Evolutionary conservation across 306 rosid species (phyloP), one percentile per base, ranked within the genome.

Genomic region (Casuarina equisetifolia): DNA sequence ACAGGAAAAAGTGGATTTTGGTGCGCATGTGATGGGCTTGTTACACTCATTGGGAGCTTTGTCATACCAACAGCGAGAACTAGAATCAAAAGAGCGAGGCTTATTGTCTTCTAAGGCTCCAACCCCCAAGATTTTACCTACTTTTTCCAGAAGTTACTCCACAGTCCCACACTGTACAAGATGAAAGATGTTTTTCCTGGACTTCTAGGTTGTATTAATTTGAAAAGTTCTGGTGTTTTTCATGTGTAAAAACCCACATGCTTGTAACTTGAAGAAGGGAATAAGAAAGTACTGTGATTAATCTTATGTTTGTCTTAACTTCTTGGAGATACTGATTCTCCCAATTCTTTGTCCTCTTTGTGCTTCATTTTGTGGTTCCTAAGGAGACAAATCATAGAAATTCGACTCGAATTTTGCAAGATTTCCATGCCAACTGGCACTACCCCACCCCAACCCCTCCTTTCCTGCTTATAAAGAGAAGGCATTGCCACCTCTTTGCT

Each of bases 381-480:
- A 81, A 82, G 71, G 53, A 70, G 81, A 87, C 96, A 89, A 84
- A 88, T 94, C 97, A 89, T 79, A 76, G 70, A 85, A 85, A 88
- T 89, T 86, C 85, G 77, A 72, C 79, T 70, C 57, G 83, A 70
- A 59, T 78, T 80, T 75, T 59, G 45, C 62, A 79, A 83, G 72
- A 83, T 83, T 85, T 84, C 80, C 49, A 58, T 11, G 78, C 91
- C 93, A 90, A 93, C 88, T 89, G 84, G 86, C 89, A 53, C 76
- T 74, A 77, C 83, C 84, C 86, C 80, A 85, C 92, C 54, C 42
- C 73, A 80, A 62, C 74, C 80, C 81, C 76, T 62, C 75, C 74
- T 0, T 48, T 79, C 78, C 76, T 83, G 74, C 95, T 74, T 91
- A 93, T 87, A 90, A 92, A 89, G 86, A 84, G 85, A 83, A 70